Evolutionary conservation across 2,329 filamentous ascomycete species (phyloP), one percentile per base, ranked within the genome.

Genomic region (Macroventuria anomochaeta): DNA sequence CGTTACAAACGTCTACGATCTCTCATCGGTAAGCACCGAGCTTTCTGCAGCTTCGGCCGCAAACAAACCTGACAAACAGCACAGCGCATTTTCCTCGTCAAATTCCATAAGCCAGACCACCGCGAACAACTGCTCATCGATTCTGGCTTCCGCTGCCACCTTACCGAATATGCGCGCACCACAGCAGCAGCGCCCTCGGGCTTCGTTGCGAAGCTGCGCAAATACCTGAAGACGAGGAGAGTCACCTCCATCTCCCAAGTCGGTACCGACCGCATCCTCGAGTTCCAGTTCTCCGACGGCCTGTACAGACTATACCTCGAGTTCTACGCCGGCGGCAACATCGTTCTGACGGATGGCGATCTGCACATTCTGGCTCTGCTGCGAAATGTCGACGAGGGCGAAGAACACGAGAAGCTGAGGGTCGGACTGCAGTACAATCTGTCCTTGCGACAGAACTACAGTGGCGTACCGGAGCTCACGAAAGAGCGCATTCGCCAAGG

Each of bases 261-360:
- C 43, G 95, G 95, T 41, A 97, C 93, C 2, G 95, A 99, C 74
- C 85, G 95, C 46, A 89, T 99, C 57, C 88, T 99, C 46, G 91
- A 97, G 72, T 86, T 99, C 47, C 84, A 89, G 66, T 97, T 99
- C 72, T 96, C 90, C 64, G 92, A 97, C 79, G 95, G 95, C 10
- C 83, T 88, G 63, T 97, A 96, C 71, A 83, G 88, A 34, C 75
- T 99, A 18, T 97, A 91, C 71, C 79, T 99, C 23, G 95, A 99
- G 76, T 99, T 99, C 78, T 99, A 96, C 72, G 93, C 95, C 1
- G 90, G 90, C 46, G 95, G 95, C 38, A 99, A 99, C 71, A 88
- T 99, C 56, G 91, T 99, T 57, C 81, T 99, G 46, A 96, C 95
- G 2, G 92, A 97, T 70, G 83, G 82, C 43, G 88, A 96, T 20